Percentiles rank a stretch among this genome's conserved stretches.
phyloP scores from a whole-genome alignment of 805 yeast species.

The Saturnispora zaruensis region DNA sequence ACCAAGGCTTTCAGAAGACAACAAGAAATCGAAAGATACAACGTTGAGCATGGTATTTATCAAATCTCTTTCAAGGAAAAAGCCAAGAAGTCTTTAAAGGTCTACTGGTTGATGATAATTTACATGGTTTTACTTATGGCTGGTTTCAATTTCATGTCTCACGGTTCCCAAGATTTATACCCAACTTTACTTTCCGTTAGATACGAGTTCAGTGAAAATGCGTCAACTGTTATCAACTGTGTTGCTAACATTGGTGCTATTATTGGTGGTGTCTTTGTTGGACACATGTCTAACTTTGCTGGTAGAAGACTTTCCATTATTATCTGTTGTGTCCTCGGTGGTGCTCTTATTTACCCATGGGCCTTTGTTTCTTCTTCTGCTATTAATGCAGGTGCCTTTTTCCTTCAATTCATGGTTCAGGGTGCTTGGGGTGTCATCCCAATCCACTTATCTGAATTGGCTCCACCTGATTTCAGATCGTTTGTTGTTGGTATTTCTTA shows the following conservation, averaged over 20 bases:
- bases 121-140: conserved; percentile 54
- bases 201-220: conserved; percentile 33
- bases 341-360: conserved; percentile 58
- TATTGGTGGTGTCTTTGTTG: conserved; percentile 46
- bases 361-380: conserved; percentile 40
- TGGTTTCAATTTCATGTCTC: conserved; percentile 55
- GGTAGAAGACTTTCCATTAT: conserved; percentile 50
- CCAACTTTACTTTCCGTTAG: conserved; percentile 47
- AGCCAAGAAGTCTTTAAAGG: conserved; percentile 31
- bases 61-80: conserved; percentile 29
- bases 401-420: conserved; percentile 55
- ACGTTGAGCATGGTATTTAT: conserved; percentile 23
- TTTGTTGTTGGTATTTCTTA: conserved; percentile 57
- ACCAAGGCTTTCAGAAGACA: conserved; percentile 45
- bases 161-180: conserved; percentile 56
- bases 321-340: conserved; percentile 45
- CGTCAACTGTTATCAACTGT: conserved; percentile 46
- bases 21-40: conserved; percentile 29
- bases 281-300: conserved; percentile 44
- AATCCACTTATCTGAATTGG: conserved; percentile 50
- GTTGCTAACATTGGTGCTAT: conserved; percentile 54
- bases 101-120: conserved; percentile 50
- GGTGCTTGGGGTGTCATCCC: conserved; percentile 68
- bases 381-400: conserved; percentile 51
- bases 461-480: conserved; percentile 55